Base-by-base conservation (phyloP, 805 yeast genomes). In the Komagataella mondaviorum region DNA sequence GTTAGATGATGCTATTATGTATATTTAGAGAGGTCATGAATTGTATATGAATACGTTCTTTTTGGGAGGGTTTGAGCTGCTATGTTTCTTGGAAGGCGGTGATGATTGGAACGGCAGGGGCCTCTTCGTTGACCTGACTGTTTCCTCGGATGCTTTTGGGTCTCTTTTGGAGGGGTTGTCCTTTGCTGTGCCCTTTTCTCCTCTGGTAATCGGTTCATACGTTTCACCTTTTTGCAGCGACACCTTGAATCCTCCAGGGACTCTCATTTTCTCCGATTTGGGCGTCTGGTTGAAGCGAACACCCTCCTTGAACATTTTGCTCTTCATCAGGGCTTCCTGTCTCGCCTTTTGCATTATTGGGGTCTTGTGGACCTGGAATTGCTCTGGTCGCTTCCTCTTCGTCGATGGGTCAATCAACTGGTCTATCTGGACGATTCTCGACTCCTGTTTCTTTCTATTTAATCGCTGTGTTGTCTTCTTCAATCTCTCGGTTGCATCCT, bases 401-500 rank as follows among this genome's bases (percentile, higher is more conserved):
- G n/a, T 14, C 10, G 39, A 30, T 30, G 39, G 39, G 14, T 30
- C 39, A 7, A 30, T 30, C 39, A 30, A 2, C 39, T 30, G 39
- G 14, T 30, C 39, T 30, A 30, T 30, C n/a, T 30, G 39, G 39
- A 30, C 39, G 2, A 30, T 30, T 30, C 39, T 30, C 2, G 39
- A 30, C 39, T 30, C 39, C 14, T 23, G 65, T 54, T 75, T 75
- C 55, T 70, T 66, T 47, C 57, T 54, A 46, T 66, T 66, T 30
- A 77, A 56, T 47, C 61, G 61, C 51, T 67, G 67, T 6, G 74
- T 75, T 54, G 74, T 67, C 24, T 59, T 62, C 48, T 75, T 67
- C 10, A 78, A 62, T 51, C 77, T 65, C 48, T 66, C 67, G 1
- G 77, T 70, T 4, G 78, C 74, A 52, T 70, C 68, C 48, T 65